phyloP scores from a whole-genome alignment of 2,329 filamentous ascomycete genomes.

The Penicillium decumbens region DNA sequence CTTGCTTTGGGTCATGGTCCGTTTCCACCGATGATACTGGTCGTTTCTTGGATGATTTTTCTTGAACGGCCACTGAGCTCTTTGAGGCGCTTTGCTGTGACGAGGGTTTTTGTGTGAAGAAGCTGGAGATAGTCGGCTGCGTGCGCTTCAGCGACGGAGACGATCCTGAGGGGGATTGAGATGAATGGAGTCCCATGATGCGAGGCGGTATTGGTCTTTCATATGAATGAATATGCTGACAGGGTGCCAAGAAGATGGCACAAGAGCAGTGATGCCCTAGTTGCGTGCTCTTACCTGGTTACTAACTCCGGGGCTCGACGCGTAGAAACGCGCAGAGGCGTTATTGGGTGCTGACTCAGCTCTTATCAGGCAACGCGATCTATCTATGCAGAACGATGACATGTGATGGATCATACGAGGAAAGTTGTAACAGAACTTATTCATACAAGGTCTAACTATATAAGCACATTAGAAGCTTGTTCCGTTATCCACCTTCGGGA shows the following conservation, averaged over 20 bases:
- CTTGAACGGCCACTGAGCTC: conserved; percentile 3
- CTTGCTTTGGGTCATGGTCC: conserved; percentile 2
- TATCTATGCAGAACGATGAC: no score
- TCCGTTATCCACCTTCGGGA: neutral
- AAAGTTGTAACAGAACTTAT: neutral
- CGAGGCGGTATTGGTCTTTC: neutral
- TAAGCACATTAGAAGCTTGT: conserved; percentile 8
- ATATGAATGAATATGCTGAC: neutral
- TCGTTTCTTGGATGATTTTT: conserved; percentile 9
- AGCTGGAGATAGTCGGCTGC: conserved; percentile 76
- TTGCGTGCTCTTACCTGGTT: neutral
- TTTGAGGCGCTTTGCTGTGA: conserved; percentile 18
- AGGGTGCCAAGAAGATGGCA: neutral
- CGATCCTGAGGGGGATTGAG: conserved; percentile 29
- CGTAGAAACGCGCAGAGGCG: conserved; percentile 28
- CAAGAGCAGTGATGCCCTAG: neutral
- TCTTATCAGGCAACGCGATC: neutral
- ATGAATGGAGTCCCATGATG: conserved; percentile 34
- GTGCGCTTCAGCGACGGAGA: conserved; percentile 37
- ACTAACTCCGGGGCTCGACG: conserved; percentile 29
- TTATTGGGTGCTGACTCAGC: conserved; percentile 26
- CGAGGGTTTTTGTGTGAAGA: conserved; percentile 62
- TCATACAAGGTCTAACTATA: conserved; percentile 9
- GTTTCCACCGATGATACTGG: conserved; percentile 7
- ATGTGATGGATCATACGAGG: neutral